Percentiles rank a stretch among this genome's conserved stretches.
Evolutionary conservation across 495 filamentous ascomycete species (phyloP).

Genomic region (Trichoderma erinaceum): DNA sequence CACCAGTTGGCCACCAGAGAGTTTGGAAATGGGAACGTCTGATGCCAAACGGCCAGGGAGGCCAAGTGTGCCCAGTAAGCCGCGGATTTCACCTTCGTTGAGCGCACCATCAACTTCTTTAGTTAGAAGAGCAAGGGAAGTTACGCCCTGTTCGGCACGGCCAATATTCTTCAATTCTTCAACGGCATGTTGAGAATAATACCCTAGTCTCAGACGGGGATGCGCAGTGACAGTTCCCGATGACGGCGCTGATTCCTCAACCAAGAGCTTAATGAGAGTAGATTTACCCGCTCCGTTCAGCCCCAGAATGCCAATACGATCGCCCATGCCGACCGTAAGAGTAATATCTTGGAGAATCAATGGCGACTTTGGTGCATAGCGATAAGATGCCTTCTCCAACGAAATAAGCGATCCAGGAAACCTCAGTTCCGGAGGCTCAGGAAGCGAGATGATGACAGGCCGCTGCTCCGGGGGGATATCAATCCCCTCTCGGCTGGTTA

Average conservation of each 20-base stretch:
- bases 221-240: slow-evolving; percentile 56
- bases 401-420: slow-evolving; percentile 68
- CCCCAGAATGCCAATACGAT: slow-evolving; percentile 66
- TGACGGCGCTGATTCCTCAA: slow-evolving; percentile 37
- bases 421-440: slow-evolving; percentile 57
- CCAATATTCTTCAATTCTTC: slow-evolving; percentile 52
- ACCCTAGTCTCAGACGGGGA: slow-evolving; percentile 58
- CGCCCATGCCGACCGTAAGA: slow-evolving; percentile 60
- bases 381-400: slow-evolving; percentile 57
- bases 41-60: slow-evolving; percentile 59
- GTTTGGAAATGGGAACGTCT: slow-evolving; percentile 59
- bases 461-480: slow-evolving; percentile 63
- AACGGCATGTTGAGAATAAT: slow-evolving; percentile 73
- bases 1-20: slow-evolving; percentile 77
- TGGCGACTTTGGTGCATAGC: slow-evolving; percentile 38
- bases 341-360: slow-evolving; percentile 50
- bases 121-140: slow-evolving; percentile 55
- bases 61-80: slow-evolving; percentile 56
- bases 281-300: slow-evolving; percentile 72
- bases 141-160: slow-evolving; percentile 43
- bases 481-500: slow-evolving; percentile 53
- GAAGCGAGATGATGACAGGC: slow-evolving; percentile 49
- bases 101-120: slow-evolving; percentile 39
- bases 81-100: slow-evolving; percentile 56
- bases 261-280: slow-evolving; percentile 57